Base-by-base conservation (phyloP, 208 protist genomes). In the Naegleria lovaniensis region DNA sequence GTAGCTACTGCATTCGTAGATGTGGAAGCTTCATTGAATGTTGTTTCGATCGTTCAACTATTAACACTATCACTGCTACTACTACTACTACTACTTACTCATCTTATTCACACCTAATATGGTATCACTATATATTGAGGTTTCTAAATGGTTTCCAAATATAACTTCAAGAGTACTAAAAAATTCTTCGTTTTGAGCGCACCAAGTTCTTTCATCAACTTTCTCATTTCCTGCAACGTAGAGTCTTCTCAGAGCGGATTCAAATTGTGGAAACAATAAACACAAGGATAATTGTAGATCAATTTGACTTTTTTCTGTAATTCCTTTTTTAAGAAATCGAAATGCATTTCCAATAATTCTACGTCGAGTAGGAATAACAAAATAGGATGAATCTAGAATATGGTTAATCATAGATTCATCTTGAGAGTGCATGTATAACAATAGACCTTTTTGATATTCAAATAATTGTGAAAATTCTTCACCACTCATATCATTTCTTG, bases 141-240 rank as follows among this genome's bases (percentile, higher is more conserved):
- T 67, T 36, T 79, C 67, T 33, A 79, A 79, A 33, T 79, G 67
- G 36, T 79, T 79, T 25, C 25, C 16, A 79, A 79, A 79, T 13
- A 79, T 79, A 36, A 79, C 29, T 36, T 79, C 67, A 11, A 79
- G n/a, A 36, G 67, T 79, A 36, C 67, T 79, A 33, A 79, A 79
- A 36, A 79, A 79, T 36, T 79, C 67, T 79, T 29, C 67, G 36
- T 79, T 79, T n/a, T 79, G 67, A 36, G 67, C 67, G 36, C 25
- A 79, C 67, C 67, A 79, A 7, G 67, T 79, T 79, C 67, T 79
- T 79, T 79, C 67, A 79, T 79, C 67, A 36, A 79, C 29, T 79
- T 79, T 79, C n/a, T 79, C 25, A 79, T 79, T 79, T 25, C 25
- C 19, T 36, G 29, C 29, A 79, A 79, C n/a, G 9, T 79, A 79